Conservation (phyloP, 352 stramenopile genomes). For the Phytophthora foliorum region DNA sequence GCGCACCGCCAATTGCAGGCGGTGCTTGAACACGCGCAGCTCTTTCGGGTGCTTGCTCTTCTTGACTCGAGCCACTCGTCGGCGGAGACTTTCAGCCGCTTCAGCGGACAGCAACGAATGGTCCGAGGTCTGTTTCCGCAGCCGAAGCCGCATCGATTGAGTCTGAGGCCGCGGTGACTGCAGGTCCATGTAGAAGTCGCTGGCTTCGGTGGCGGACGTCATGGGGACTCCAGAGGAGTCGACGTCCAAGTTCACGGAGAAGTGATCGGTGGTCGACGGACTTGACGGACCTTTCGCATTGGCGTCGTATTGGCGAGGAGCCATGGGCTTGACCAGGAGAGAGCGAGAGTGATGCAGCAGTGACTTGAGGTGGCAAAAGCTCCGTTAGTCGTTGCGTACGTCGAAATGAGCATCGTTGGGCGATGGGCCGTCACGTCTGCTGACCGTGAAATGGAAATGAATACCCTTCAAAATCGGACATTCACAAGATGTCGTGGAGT, state of each 20-base stretch:
- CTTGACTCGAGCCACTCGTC: slow-evolving; percentile 48
- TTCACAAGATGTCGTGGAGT: too few relatives aligned
- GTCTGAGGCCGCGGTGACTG: slow-evolving; percentile 38
- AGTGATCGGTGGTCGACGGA: slow-evolving; percentile 16
- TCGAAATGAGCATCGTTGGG: slow-evolving; percentile 12
- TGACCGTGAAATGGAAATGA: not conserved
- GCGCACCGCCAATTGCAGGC: slow-evolving; percentile 56
- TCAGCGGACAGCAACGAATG: slow-evolving; percentile 23
- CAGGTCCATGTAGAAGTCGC: slow-evolving; percentile 39
- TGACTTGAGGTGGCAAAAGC: slow-evolving; percentile 10
- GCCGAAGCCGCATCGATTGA: slow-evolving; percentile 53
- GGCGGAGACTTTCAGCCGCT: slow-evolving; percentile 25
- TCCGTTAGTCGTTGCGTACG: slow-evolving; percentile 25
- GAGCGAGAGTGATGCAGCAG: slow-evolving; percentile 18
- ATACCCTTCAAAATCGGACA: slow-evolving; percentile 3
- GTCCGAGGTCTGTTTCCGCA: slow-evolving; percentile 40
- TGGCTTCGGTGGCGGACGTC: slow-evolving; percentile 26
- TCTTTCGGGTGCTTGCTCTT: slow-evolving; percentile 57
- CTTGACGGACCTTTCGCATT: slow-evolving; percentile 25
- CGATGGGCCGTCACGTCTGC: slow-evolving; percentile 35
- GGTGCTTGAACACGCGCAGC: slow-evolving; percentile 48
- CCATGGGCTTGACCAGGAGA: slow-evolving; percentile 15
- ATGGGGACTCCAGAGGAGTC: slow-evolving; percentile 26
- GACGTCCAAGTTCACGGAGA: slow-evolving; percentile 33
- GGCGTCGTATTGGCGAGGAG: slow-evolving; percentile 19